Evolutionary conservation across 345 rosid genomes (phyloP).

Genomic region (Psidium guajava): DNA sequence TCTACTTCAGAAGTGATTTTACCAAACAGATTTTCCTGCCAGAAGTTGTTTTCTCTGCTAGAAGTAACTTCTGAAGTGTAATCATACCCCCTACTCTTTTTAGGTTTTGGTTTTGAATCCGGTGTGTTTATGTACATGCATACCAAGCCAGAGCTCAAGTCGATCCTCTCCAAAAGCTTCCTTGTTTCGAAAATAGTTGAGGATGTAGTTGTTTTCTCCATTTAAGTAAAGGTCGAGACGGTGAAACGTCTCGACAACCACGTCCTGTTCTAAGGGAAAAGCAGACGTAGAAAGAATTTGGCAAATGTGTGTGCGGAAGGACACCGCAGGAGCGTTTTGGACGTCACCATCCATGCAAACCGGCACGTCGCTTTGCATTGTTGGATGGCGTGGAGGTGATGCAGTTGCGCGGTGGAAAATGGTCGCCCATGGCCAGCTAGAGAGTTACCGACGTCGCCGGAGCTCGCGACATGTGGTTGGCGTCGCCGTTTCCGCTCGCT

Average conservation of each 20-base stretch:
- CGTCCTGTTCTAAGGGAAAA: not conserved
- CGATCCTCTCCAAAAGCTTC: not conserved
- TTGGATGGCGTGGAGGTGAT: not conserved
- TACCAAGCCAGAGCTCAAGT: not conserved
- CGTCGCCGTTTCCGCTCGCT: not conserved
- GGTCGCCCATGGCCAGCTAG: not conserved
- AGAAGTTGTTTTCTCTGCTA: no score
- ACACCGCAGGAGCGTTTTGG: not conserved
- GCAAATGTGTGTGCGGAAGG: not conserved
- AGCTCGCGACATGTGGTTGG: not conserved
- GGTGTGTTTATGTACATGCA: not conserved
- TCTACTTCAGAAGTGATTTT: no score
- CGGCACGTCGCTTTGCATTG: not conserved
- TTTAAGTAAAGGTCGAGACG: not conserved
- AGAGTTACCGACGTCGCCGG: not conserved
- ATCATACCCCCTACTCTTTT: not conserved
- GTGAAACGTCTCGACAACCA: not conserved
- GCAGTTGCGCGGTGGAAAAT: not conserved
- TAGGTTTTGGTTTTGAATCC: not conserved
- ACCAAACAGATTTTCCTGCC: no score
- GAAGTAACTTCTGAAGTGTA: no score
- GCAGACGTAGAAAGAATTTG: not conserved
- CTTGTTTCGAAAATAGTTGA: not conserved
- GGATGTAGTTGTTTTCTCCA: not conserved
- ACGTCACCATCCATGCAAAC: not conserved